Evolutionary conservation across 768 basidiomycete species (phyloP), one percentile per base, ranked within the genome.

Genomic region (Mycena galopus): DNA sequence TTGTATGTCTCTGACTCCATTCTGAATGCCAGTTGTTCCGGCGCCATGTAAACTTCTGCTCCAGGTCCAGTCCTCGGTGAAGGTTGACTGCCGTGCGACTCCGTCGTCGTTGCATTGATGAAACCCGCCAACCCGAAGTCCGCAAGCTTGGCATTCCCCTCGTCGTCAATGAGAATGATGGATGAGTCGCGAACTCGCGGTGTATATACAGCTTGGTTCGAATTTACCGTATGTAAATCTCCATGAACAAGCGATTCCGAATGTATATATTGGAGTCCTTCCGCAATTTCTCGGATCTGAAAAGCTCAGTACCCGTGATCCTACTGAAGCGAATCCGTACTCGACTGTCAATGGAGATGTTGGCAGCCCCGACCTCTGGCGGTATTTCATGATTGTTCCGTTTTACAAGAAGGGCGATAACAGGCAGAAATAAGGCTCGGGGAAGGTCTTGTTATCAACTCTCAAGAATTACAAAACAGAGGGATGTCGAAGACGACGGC

Each of bases 361-460:
- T 51, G 2, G 3, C 3, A 14, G 12, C 12, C 62, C 62, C 10
- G 35, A 53, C 14, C 25, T 14, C 11, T 51, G 3, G 23, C 47
- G 62, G 14, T 64, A 64, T n/a, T 35, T 16, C 62, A 53, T 64
- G 23, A 64, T 53, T 25, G 62, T 64, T 37, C 44, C 44, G 25
- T 64, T 64, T 23, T 25, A 1, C 21, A 64, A 47, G 62, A 53
- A 53, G 23, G 62, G 62, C 30, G 62, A 64, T 51, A 64, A 19
- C 12, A 64, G 11, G 50, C 47, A 64, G 4, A 19, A 3, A 33
- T 53, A 11, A 7, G 33, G 29, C 1, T 47, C 14, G 27, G 25
- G 19, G n/a, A 64, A 51, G 5, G 62, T 64, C 50, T 64, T 64
- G 33, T 64, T 21, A 37, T 64, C 62, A 37, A 64, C 35, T 6